phyloP scores from a whole-genome alignment of 1,284 basidiomycete genomes.

The Cystobasidium sp. region DNA sequence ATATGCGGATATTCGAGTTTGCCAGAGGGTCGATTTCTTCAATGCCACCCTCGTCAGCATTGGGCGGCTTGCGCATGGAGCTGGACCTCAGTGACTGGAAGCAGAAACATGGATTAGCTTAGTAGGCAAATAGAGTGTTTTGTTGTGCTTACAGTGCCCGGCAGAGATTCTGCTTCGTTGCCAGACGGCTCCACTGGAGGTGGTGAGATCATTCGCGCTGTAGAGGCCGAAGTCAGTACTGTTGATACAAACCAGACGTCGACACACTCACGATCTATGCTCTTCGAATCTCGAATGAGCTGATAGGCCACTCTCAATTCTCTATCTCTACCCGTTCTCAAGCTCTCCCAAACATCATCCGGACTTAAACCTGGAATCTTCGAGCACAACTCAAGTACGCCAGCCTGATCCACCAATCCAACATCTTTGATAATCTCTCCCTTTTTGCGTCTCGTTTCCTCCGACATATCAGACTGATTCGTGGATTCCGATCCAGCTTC shows the following conservation, averaged over 20 bases:
- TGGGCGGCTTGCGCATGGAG: constrained; percentile 1
- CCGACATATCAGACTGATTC: constrained; percentile 30
- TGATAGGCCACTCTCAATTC: constrained; percentile 97
- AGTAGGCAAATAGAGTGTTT: neutral
- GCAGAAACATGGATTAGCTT: neutral
- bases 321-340: constrained; percentile 85
- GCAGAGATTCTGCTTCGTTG: neutral
- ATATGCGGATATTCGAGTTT: constrained; percentile 35
- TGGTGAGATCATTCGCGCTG: constrained; percentile 34
- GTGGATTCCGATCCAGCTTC: constrained; percentile 16
- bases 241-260: no score
- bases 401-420: constrained; percentile 84
- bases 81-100: constrained; percentile 11
- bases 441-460: constrained; percentile 55
- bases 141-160: constrained; percentile 3
- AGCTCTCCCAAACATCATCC: constrained; percentile 82
- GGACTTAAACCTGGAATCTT: constrained; percentile 77
- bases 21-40: constrained; percentile 36
- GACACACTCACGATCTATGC: constrained; percentile 62
- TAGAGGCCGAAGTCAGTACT: neutral
- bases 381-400: constrained; percentile 78
- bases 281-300: constrained; percentile 85
- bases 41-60: constrained; percentile 6
- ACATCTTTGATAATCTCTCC: constrained; percentile 63
- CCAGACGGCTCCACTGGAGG: constrained; percentile 11